Evolutionary conservation across 805 yeast species (phyloP).

Genomic region (Wickerhamomyces chaumierensis): DNA sequence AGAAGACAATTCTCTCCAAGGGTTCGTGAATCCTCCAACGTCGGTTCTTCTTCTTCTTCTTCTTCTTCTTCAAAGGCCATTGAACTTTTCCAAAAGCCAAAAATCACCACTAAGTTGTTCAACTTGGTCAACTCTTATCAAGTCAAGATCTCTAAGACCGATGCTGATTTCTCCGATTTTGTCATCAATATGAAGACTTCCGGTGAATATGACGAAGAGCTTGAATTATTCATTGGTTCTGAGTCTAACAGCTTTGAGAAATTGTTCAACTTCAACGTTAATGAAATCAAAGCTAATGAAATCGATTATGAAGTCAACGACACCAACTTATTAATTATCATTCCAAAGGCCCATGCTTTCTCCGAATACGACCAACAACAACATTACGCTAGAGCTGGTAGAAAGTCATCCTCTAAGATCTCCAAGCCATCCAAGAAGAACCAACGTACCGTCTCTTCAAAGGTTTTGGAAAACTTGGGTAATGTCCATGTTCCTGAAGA

Average conservation of each 20-base stretch:
- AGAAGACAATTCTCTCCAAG: too few species aligned
- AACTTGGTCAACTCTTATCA: background rate
- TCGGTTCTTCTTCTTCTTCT: too few species aligned
- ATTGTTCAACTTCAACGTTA: background rate
- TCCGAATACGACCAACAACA: too few species aligned
- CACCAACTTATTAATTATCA: background rate
- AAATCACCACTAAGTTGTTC: background rate
- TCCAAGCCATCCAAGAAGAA: too few species aligned
- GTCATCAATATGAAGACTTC: background rate
- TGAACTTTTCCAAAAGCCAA: background rate
- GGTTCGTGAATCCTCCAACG: too few species aligned
- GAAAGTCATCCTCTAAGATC: too few species aligned
- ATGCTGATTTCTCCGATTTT: background rate
- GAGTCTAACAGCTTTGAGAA: background rate
- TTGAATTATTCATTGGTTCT: background rate
- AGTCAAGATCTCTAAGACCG: background rate
- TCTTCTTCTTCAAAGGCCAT: too few species aligned
- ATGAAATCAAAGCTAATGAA: background rate
- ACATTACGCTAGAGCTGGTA: too few species aligned
- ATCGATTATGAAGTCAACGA: background rate
- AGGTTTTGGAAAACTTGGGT: too few species aligned
- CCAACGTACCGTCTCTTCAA: too few species aligned
- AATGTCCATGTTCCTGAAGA: too few species aligned
- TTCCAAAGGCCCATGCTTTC: too few species aligned
- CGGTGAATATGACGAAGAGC: background rate